Evolutionary conservation across 2,329 filamentous ascomycete genomes (phyloP), one percentile per base, ranked within the genome.

Genomic region (Phaeosphaeria sp.): DNA sequence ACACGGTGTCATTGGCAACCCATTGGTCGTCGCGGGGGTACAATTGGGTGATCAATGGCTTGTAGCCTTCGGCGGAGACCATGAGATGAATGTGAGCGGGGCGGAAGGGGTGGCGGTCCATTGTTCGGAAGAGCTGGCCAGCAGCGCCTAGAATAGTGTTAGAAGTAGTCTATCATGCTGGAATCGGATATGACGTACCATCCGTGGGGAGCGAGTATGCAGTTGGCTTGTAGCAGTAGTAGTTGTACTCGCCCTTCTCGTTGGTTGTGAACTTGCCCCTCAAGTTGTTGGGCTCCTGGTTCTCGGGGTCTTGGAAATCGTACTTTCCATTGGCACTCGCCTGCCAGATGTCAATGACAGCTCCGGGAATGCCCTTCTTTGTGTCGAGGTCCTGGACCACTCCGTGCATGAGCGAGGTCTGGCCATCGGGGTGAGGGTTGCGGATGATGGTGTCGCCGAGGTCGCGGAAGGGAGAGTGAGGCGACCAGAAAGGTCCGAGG

Each of bases 261-360:
- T 91, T 85, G 63, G 88, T 86, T 67, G 83, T 84, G 82, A 92
- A 92, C 81, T 91, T 92, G 75, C 90, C 90, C 44, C 90, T 85
- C 43, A 92, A 83, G 82, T 92, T 92, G 84, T 91, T 90, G 72
- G 86, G 85, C 50, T 80, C 79, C 81, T 91, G 89, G 79, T 87
- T 87, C 55, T 88, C 84, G 0, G 88, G 89, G 76, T 92, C 90
- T 77, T 90, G 88, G 83, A 90, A 87, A 72, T 91, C 89, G 81
- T 92, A 92, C 74, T 89, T 87, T 75, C 89, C 89, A 79, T 91
- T 92, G 76, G 88, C 82, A 64, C 85, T 89, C 50, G 90, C 89
- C 74, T 92, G 88, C 90, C 90, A 92, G 81, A 92, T 89, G 73
- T 92, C 90, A 69, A 92, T 87, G 63, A 90, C 87, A 66, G 89